Conservation (phyloP, 371 early-diverging fungal species). For the Circinella umbellata region DNA sequence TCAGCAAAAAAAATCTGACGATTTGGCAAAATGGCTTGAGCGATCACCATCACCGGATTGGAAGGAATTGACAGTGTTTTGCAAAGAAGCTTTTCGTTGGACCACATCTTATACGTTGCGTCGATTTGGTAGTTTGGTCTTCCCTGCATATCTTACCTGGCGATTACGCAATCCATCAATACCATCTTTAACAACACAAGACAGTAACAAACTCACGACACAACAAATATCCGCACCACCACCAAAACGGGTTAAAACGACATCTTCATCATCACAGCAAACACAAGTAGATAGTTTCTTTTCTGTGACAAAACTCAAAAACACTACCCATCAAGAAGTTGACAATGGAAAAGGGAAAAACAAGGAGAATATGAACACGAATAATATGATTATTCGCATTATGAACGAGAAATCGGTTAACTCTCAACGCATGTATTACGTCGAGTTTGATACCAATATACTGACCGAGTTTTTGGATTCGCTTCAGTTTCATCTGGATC, state of each 20-base stretch:
- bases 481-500: background rate
- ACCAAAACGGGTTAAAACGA: no score
- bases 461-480: slow-evolving; percentile 5
- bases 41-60: background rate
- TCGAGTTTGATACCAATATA: background rate
- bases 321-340: no score
- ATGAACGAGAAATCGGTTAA: background rate
- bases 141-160: slow-evolving; percentile 1
- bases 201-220: no score
- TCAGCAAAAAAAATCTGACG: background rate
- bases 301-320: background rate
- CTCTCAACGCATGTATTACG: background rate
- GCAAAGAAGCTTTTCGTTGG: slow-evolving; percentile 16
- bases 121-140: slow-evolving; percentile 13
- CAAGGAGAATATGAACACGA: background rate
- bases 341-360: background rate
- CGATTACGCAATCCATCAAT: background rate
- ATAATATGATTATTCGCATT: background rate
- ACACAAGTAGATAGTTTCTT: background rate
- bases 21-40: background rate
- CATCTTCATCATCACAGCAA: background rate
- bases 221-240: no score
- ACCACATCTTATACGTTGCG: background rate
- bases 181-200: no score
- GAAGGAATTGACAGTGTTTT: slow-evolving; percentile 16